These are phyloP conservation scores for Dunaliella primolecta DNA, from an alignment of 139 green algal genomes.

Conservation along the genomic window DNA sequence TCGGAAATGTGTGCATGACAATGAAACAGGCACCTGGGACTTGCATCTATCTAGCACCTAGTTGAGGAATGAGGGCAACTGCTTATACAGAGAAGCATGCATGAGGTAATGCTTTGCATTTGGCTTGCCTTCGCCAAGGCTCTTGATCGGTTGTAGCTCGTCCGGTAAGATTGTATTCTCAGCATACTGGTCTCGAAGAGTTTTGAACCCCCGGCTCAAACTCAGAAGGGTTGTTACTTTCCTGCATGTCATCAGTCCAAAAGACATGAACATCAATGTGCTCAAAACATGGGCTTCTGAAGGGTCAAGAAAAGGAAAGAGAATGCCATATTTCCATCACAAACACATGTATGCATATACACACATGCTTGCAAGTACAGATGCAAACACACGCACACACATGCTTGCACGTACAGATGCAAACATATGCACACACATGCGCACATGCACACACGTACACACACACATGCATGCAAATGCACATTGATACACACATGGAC, in stretches of 20 bases:
- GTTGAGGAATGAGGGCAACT: too few relatives aligned
- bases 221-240: background rate
- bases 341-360: background rate
- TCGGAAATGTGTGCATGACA: too few relatives aligned
- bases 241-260: too few relatives aligned
- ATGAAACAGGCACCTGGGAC: too few relatives aligned
- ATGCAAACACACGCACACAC: background rate
- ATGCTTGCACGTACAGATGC: background rate
- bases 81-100: too few relatives aligned
- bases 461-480: background rate
- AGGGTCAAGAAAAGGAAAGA: background rate
- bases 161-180: background rate
- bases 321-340: background rate
- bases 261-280: background rate
- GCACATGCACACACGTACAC: background rate
- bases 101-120: background rate
- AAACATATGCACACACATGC: background rate
- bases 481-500: background rate
- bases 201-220: background rate
- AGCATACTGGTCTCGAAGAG: background rate
- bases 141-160: background rate
- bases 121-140: background rate
- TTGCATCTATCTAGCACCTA: too few relatives aligned
- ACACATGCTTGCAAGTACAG: background rate
- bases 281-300: background rate